Evolutionary conservation across 441 rosid species (phyloP), one percentile per base, ranked within the genome.

Genomic region (Pelargonium fulgidum): DNA sequence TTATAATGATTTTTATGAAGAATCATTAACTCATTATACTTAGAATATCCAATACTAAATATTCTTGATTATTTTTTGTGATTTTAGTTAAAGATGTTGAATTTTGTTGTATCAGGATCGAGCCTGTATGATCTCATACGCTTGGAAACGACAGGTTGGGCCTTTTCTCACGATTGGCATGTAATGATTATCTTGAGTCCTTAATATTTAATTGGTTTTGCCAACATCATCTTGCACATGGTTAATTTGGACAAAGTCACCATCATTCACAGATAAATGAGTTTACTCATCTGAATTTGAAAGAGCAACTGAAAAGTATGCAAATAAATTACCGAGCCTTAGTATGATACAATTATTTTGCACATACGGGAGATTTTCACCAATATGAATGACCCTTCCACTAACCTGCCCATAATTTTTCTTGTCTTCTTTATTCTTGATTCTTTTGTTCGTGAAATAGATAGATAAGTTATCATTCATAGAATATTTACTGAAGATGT

Each of bases 61-160:
- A 42, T 65, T 9, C 66, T 16, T 8, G 54, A 8, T 66, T 24
- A 61, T 45, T 62, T 58, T 81, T 65, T 58, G 64, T 20, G 73
- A 50, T 61, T 71, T 36, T 13, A 47, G 67, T 66, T 64, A 26
- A 68, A 56, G 45, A n/a, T 48, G 36, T 80, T 78, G 44, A 52
- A 68, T 52, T 68, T 66, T 70, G 44, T 67, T 79, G 88, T 83
- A 66, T 59, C 87, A 2, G 78, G 76, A 58, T 78, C 84, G 67
- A 76, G 87, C 76, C 84, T 87, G 39, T 83, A 76, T 68, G 92
- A 90, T 77, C 85, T 86, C 73, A 73, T 87, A 68, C 68, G 72
- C 70, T 68, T 77, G 45, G 91, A 85, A 67, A 72, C 78, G 69
- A 74, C 82, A 24, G 62, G 48, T 64, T 77, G 84, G 81, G 56